Conservation (phyloP, 306 rosid genomes). For the Macrotyloma uniflorum region DNA sequence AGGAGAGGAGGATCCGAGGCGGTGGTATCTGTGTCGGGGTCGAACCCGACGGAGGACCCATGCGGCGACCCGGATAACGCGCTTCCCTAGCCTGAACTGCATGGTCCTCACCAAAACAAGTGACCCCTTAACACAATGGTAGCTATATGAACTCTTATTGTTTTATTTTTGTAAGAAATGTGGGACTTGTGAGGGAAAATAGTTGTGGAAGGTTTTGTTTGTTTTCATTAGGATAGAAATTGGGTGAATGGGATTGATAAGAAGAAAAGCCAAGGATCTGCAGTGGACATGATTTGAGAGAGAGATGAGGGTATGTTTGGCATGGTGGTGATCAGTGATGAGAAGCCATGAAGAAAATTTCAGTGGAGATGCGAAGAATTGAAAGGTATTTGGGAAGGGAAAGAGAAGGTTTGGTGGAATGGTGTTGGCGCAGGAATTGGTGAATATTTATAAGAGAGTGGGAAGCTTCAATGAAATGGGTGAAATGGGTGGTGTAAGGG, state of each 20-base stretch:
- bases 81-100: conserved; percentile 71
- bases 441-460: background rate
- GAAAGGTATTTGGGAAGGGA: background rate
- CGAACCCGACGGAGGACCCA: conserved; percentile 49
- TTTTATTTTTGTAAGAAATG: background rate
- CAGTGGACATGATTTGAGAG: conserved; percentile 71
- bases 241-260: conserved; percentile 36
- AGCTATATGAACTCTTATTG: background rate
- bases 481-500: background rate
- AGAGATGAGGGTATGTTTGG: conserved; percentile 68
- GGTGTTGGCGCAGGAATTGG: background rate
- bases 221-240: too few species aligned
- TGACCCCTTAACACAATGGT: too few species aligned
- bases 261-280: conserved; percentile 82
- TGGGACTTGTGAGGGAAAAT: background rate
- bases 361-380: too few species aligned
- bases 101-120: background rate
- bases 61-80: conserved; percentile 47
- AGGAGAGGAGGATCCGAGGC: conserved; percentile 26
- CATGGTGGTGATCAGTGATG: conserved; percentile 33
- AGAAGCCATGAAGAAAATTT: background rate
- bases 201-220: background rate
- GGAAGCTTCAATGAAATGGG: conserved; percentile 1
- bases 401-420: background rate
- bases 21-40: conserved; percentile 26